phyloP scores from a whole-genome alignment of 768 basidiomycete species.

The Obba rivulosa region DNA sequence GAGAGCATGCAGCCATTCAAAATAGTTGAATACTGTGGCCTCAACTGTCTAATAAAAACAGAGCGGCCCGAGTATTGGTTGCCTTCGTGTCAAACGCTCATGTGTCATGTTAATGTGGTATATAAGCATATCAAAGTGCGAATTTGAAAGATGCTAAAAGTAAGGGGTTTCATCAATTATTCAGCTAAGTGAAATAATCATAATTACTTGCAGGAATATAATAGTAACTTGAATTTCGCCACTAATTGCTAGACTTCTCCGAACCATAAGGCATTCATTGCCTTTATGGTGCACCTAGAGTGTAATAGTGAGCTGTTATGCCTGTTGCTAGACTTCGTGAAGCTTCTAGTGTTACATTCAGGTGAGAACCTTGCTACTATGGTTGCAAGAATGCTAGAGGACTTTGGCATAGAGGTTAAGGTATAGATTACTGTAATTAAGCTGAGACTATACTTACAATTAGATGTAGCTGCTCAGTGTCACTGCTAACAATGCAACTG shows the following conservation, averaged over 20 bases:
- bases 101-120: conserved; percentile 24
- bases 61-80: conserved; percentile 30
- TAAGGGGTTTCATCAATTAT: neutral
- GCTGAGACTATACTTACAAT: too few species aligned
- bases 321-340: neutral
- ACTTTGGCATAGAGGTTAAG: too few species aligned
- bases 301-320: neutral
- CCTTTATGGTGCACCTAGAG: neutral
- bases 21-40: conserved; percentile 31
- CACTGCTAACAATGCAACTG: too few species aligned
- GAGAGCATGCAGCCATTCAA: conserved; percentile 28
- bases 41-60: conserved; percentile 27
- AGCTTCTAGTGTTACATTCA: neutral
- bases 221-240: conserved; percentile 22
- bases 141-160: conserved; percentile 19
- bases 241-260: conserved; percentile 13
- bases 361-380: neutral
- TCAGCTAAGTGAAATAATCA: neutral
- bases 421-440: too few species aligned
- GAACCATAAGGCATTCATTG: neutral
- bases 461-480: too few species aligned
- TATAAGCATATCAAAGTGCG: conserved; percentile 17
- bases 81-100: conserved; percentile 28
- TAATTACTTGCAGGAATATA: conserved; percentile 18
- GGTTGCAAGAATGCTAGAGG: too few species aligned